Evolutionary conservation across 768 basidiomycete species (phyloP).

Genomic region (Lentinula sp.): DNA sequence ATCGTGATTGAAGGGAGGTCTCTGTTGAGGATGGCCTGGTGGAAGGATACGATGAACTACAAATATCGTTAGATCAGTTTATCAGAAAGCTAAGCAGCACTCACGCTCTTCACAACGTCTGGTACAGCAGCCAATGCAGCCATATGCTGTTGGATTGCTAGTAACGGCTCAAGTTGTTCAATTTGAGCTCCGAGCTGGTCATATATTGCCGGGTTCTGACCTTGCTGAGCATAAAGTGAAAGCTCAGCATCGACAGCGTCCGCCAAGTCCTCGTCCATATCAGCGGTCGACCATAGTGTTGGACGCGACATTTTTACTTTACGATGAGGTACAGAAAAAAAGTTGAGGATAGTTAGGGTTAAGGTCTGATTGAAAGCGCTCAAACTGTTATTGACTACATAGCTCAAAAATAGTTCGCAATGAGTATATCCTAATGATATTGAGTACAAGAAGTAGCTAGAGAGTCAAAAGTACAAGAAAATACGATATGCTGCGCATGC

Average conservation of each 20-base stretch:
- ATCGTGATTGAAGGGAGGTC: constrained; percentile 87
- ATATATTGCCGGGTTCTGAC: neutral
- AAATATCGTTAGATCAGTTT: constrained; percentile 2
- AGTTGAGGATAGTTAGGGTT: neutral
- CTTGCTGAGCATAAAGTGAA: neutral
- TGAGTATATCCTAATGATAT: neutral
- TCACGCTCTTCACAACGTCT: constrained; percentile 82
- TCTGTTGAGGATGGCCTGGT: constrained; percentile 87
- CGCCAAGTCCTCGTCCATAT: constrained; percentile 2
- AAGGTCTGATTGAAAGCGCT: neutral
- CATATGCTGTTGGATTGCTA: constrained; percentile 79
- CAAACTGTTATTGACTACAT: too few relatives aligned
- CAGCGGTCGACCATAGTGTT: constrained; percentile 3
- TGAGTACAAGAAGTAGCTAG: neutral
- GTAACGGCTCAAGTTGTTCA: constrained; percentile 1
- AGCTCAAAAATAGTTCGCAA: too few relatives aligned
- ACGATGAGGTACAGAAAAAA: neutral
- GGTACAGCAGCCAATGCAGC: constrained; percentile 82
- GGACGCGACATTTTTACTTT: neutral
- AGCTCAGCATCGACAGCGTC: neutral
- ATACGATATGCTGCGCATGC: neutral
- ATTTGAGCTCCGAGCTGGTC: constrained; percentile 4
- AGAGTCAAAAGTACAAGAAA: neutral
- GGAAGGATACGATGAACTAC: constrained; percentile 93
- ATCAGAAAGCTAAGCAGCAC: constrained; percentile 17